Base-by-base conservation (phyloP, 2,329 filamentous ascomycete genomes). In the Ceratocystis papillata region DNA sequence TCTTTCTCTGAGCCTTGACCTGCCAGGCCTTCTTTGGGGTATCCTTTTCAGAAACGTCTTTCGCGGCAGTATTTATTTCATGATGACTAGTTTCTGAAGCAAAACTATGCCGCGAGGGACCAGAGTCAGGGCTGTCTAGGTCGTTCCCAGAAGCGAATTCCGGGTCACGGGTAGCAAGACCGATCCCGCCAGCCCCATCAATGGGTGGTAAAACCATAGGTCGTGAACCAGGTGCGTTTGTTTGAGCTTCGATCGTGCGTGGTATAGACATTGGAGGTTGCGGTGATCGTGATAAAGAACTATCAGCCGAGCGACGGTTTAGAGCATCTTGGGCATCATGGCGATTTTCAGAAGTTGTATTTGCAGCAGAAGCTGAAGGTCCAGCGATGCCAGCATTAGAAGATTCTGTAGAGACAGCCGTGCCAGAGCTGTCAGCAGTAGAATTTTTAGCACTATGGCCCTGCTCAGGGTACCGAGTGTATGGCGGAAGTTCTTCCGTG, bases 401-500 rank as follows among this genome's bases (percentile, higher is more conserved):
- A 5, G 63, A 46, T 5, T 65, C 53, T 3, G 67, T 48, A 5
- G 67, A 53, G 44, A 64, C 63, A 8, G 64, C 63, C 4, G 62
- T 62, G 67, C 61, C 25, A 28, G 59, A n/a, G 28, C 50, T 37
- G 50, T 53, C 46, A 10, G 28, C 55, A 20, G 46, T 25, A 74
- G 71, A 45, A 10, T 44, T 17, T 22, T 82, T 90, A 79, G 74
- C 82, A 73, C 73, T 81, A 75, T 76, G 86, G 0, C 79, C 79
- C 66, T 90, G 87, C 64, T 95, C 89, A 1, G 92, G 90, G 75
- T 95, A 96, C 73, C 90, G 82, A 15, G 90, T 89, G 73, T 97
- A 97, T 0, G 93, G 93, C 12, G 93, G 93, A 20, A 96, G 78
- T 74, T 96, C 90, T 75, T 97, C 93, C 1, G 88, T 87, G 73